Evolutionary conservation across 768 basidiomycete genomes (phyloP).

Genomic region (Boletus subcaerulescens): DNA sequence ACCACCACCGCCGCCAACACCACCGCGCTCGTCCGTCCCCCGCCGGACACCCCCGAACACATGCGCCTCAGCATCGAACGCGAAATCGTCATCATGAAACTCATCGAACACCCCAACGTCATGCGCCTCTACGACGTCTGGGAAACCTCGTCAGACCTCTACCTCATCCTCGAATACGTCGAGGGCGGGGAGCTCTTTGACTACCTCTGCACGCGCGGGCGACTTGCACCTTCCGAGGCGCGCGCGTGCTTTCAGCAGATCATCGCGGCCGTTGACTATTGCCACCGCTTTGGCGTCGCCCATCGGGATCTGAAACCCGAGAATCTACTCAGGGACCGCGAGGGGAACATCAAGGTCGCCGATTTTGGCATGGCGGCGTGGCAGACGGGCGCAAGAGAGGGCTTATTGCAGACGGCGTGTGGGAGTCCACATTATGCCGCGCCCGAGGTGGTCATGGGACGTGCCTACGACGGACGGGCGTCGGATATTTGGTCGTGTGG

Average conservation of each 20-base stretch:
- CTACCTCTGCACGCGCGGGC: constrained; percentile 77
- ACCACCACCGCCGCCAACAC: no score
- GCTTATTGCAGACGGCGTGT: constrained; percentile 77
- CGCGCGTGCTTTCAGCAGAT: constrained; percentile 91
- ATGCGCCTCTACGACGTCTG: constrained; percentile 95
- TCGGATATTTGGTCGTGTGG: constrained; percentile 98
- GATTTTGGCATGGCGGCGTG: constrained; percentile 99
- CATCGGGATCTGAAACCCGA: constrained; percentile 95
- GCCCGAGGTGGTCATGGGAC: constrained; percentile 84
- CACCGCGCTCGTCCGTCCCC: constrained; percentile 50
- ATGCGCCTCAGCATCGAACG: constrained; percentile 80
- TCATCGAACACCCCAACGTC: constrained; percentile 93
- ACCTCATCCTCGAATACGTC: constrained; percentile 91
- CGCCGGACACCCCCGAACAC: constrained; percentile 66
- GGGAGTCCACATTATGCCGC: constrained; percentile 95
- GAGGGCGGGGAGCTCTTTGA: constrained; percentile 96
- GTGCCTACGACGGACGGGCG: constrained; percentile 79
- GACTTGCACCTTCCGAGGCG: constrained; percentile 68
- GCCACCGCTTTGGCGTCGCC: constrained; percentile 90
- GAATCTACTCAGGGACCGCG: constrained; percentile 81
- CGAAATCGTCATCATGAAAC: constrained; percentile 97
- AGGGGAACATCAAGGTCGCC: constrained; percentile 89
- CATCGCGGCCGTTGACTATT: constrained; percentile 87
- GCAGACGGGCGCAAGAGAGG: constrained; percentile 59
- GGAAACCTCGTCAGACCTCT: constrained; percentile 89